Evolutionary conservation across 179 eudicot genomes (phyloP), one percentile per base, ranked within the genome.

Genomic region (Beta macrorhiza): DNA sequence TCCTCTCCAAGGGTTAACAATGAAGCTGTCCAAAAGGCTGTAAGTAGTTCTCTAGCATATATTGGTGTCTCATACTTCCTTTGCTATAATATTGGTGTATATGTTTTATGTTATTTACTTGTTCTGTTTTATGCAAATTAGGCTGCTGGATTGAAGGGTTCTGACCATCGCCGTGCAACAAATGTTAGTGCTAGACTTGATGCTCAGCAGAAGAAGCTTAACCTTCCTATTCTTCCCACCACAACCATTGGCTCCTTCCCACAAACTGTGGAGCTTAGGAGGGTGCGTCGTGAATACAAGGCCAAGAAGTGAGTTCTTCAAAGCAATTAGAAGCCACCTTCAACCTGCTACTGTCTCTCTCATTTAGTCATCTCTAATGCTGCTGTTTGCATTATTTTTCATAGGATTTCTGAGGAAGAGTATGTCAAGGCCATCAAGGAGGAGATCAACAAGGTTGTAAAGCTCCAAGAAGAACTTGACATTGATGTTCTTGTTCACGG

Each of bases 191-290:
- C 94, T 68, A 92, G 97, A 81, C 87, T 93, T 8, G 96, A 93
- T 78, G 90, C 96, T 78, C 98, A 93, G 81, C 97, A 93, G 81
- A 93, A 93, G 95, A 92, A 93, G 89, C 97, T 93, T 72, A 92
- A 91, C 89, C 97, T 93, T 67, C 98, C 97, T 51, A 65, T 91
- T 56, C 92, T 93, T 59, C 97, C 97, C 55, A 93, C 97, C 72
- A 93, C 97, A 81, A 93, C 97, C 63, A 93, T 90, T 87, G 97
- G 98, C 10, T 93, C 98, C 72, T 93, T 93, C 90, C 98, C 98
- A 42, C 98, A 93, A 84, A 93, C 98, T 15, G 84, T 91, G 22
- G 97, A 93, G 68, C 92, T 93, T 44, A 91, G 98, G 78, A 93
- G 86, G 89, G 95, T 92, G 7, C 98, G 98, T 57, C 92, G 97